A percentile compares a stretch with the other conserved stretches of the same genome.
phyloP scores from a whole-genome alignment of 1,284 basidiomycete species.

The Ustilago hordei region DNA sequence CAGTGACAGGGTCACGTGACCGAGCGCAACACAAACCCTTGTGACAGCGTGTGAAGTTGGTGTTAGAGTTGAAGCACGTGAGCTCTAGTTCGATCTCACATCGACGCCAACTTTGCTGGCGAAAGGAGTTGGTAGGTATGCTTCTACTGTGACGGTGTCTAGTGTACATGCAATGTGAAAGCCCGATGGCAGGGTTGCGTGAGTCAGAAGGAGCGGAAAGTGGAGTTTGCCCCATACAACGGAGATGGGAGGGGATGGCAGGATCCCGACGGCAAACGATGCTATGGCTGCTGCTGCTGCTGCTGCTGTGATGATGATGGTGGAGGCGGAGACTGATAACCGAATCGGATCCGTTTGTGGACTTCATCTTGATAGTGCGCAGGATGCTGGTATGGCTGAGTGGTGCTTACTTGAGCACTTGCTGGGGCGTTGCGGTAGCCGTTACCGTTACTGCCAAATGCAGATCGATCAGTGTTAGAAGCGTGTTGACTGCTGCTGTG shows the following conservation, averaged over 20 bases:
- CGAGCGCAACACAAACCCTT: too few species aligned
- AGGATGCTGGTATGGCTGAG: neutral
- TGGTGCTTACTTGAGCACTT: neutral
- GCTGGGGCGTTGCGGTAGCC: neutral
- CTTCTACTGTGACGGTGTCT: neutral
- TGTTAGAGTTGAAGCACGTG: too few species aligned
- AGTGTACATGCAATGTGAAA: neutral
- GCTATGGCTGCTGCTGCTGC: too few species aligned
- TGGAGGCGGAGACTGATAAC: neutral
- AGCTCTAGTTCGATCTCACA: too few species aligned
- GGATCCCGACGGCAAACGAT: too few species aligned
- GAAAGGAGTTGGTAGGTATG: neutral
- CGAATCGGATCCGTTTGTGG: slow-evolving; percentile 2
- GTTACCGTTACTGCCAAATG: neutral
- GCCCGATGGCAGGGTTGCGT: too few species aligned
- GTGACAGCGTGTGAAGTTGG: too few species aligned
- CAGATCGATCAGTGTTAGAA: neutral
- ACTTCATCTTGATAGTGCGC: neutral
- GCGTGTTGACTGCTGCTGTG: neutral
- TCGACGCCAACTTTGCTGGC: too few species aligned
- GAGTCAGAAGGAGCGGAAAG: neutral
- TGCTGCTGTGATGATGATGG: neutral
- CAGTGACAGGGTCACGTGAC: too few species aligned
- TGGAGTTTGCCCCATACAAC: neutral
- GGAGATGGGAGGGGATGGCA: neutral